Base-by-base conservation (phyloP, 2,329 filamentous ascomycete species). In the Pochonia chlamydosporia region DNA sequence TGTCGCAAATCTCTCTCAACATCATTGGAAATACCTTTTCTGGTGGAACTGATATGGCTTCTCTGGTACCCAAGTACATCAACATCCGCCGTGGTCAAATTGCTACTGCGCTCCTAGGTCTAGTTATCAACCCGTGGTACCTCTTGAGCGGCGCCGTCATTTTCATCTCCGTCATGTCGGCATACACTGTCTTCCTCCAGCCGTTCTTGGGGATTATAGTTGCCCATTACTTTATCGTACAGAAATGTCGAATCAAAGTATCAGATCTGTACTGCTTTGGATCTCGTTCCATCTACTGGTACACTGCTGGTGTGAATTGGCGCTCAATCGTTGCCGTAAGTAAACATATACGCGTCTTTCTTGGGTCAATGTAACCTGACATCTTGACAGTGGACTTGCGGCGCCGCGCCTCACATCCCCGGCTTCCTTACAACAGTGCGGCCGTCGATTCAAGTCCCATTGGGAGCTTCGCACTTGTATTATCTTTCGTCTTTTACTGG, bases 101-200 rank as follows among this genome's bases (percentile, higher is more conserved):
- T 48, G 59, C 78, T 23, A 69, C 65, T 0, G 63, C 69, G 0
- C 52, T 74, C 8, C 58, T 75, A 4, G 65, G 63, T 6, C 66
- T 72, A 25, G 64, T 65, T 0, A 64, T 70, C 31, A 71, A 71
- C 49, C 76, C 76, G 0, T 81, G 76, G 76, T 62, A 78, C 47
- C 63, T 79, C 0, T 60, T 79, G 18, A 69, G 61, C 28, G 79
- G 75, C 0, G 81, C 81, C 1, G 59, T 63, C 2, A 78, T 74
- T 1, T 80, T 85, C 55, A 63, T 84, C 3, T 74, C 76, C 40
- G 87, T 87, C 63, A 84, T 88, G 74, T 72, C 75, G 35, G 82
- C 81, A 1, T 60, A 67, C 49, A 56, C 65, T 43, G 72, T 85
- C 30, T 85, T 87, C 63, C 66, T 86, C 0, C 81, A 78, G 0